These are phyloP conservation scores for Nakazawaea peltata DNA, from an alignment of 805 yeast species.

Conservation along the genomic window DNA sequence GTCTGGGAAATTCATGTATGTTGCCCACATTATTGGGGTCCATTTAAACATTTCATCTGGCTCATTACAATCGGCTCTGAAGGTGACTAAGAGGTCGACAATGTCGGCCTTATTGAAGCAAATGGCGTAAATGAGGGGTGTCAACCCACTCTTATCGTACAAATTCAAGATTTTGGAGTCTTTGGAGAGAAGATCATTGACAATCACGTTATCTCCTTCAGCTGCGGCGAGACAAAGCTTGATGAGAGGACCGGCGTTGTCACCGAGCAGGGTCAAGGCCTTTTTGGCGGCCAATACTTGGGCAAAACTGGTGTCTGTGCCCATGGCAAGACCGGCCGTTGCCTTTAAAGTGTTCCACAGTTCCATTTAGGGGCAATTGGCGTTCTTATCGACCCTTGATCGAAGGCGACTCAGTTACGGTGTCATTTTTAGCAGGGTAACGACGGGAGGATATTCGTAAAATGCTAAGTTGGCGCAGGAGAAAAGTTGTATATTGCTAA, in stretches of 20 bases:
- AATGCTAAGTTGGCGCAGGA: too few relatives aligned
- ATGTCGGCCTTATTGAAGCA: constrained; percentile 41
- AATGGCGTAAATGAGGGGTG: constrained; percentile 45
- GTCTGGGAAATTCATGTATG: constrained; percentile 48
- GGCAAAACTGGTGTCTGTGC: constrained; percentile 21
- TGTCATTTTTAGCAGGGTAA: too few relatives aligned
- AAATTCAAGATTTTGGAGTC: constrained; percentile 18
- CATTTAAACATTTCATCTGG: constrained; percentile 43
- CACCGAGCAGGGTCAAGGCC: constrained; percentile 21
- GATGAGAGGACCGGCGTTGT: constrained; percentile 22
- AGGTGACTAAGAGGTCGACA: constrained; percentile 38
- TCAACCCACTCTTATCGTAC: constrained; percentile 31
- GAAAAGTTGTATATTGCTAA: too few relatives aligned
- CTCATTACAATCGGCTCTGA: constrained; percentile 39
- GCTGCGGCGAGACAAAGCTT: constrained; percentile 29
- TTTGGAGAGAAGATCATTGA: constrained; percentile 18
- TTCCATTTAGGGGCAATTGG: constrained; percentile 6
- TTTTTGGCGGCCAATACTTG: constrained; percentile 28
- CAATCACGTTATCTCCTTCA: constrained; percentile 24
- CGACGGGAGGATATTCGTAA: too few relatives aligned
- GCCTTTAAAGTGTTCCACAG: constrained; percentile 23
- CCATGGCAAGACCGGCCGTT: constrained; percentile 11
- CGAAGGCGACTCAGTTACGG: too few relatives aligned
- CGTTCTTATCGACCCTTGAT: too few relatives aligned
- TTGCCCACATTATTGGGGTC: constrained; percentile 85